phyloP scores from a whole-genome alignment of 257 asterid species.

The Primulina eburnea region DNA sequence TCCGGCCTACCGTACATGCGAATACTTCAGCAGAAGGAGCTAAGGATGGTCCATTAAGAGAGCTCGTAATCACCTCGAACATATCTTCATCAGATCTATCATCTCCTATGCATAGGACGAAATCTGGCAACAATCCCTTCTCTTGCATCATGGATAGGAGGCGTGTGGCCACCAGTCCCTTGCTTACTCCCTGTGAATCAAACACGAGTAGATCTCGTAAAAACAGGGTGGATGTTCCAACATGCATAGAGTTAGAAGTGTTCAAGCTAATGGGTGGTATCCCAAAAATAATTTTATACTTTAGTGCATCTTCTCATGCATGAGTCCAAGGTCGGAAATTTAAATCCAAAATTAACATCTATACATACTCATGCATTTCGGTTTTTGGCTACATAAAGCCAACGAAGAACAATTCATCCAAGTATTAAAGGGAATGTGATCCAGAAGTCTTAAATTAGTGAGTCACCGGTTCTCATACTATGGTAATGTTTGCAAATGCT shows the following conservation, averaged over 20 bases:
- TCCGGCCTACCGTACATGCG: background rate
- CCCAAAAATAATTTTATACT: too few relatives aligned
- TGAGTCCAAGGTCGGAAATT: too few relatives aligned
- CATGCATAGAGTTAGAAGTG: background rate
- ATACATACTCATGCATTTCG: too few relatives aligned
- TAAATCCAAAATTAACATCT: too few relatives aligned
- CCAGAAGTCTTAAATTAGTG: background rate
- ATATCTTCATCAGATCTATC: conserved; percentile 59
- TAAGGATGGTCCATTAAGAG: conserved; percentile 40
- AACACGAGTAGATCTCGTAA: background rate
- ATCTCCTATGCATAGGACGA: conserved; percentile 54
- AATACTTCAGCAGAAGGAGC: conserved; percentile 33
- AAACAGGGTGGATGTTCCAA: background rate
- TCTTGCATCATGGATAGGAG: conserved; percentile 44
- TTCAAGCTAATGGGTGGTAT: background rate
- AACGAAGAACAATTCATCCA: too few relatives aligned
- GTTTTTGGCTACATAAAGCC: conserved; percentile 29
- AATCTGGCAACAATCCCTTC: conserved; percentile 43
- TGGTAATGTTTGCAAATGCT: too few relatives aligned
- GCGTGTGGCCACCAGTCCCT: conserved; percentile 55
- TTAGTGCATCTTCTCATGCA: too few relatives aligned
- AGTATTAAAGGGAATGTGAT: too few relatives aligned
- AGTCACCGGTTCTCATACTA: background rate
- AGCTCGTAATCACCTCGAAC: conserved; percentile 50
- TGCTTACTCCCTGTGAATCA: conserved; percentile 46